phyloP scores from a whole-genome alignment of 805 yeast species.

The Candida caryicola region DNA sequence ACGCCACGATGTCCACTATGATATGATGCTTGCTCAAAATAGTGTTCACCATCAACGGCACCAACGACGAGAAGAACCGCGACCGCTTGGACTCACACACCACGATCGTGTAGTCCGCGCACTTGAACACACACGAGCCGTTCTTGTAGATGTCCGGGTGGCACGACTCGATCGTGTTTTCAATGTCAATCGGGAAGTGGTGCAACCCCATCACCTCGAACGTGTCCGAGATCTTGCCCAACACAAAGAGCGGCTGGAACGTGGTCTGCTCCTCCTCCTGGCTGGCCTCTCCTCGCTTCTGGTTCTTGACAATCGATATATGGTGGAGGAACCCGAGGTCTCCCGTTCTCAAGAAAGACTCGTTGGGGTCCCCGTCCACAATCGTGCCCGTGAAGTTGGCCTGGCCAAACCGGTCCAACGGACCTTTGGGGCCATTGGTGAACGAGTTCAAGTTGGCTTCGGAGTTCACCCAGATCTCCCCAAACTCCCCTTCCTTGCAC shows the following conservation, averaged over 20 bases:
- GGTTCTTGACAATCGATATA: constrained; percentile 47
- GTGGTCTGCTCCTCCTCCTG: constrained; percentile 25
- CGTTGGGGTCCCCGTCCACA: constrained; percentile 53
- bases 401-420: constrained; percentile 48
- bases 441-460: constrained; percentile 74
- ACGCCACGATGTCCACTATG: constrained; percentile 78
- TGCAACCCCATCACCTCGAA: constrained; percentile 89
- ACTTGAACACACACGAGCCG: constrained; percentile 69
- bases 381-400: constrained; percentile 62
- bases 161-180: constrained; percentile 44
- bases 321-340: constrained; percentile 91
- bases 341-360: constrained; percentile 81
- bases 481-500: constrained; percentile 87
- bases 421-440: constrained; percentile 51
- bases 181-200: constrained; percentile 87
- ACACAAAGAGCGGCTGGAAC: constrained; percentile 76
- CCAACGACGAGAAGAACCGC: constrained; percentile 63
- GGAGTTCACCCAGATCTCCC: constrained; percentile 95
- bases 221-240: constrained; percentile 83
- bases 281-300: constrained; percentile 12
- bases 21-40: constrained; percentile 79
- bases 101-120: constrained; percentile 74
- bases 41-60: constrained; percentile 78
- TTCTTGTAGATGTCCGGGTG: constrained; percentile 56
- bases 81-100: constrained; percentile 62